Conservation (phyloP, 192 early-diverging fungal genomes). For the Phycomyces blakesleeanus region DNA sequence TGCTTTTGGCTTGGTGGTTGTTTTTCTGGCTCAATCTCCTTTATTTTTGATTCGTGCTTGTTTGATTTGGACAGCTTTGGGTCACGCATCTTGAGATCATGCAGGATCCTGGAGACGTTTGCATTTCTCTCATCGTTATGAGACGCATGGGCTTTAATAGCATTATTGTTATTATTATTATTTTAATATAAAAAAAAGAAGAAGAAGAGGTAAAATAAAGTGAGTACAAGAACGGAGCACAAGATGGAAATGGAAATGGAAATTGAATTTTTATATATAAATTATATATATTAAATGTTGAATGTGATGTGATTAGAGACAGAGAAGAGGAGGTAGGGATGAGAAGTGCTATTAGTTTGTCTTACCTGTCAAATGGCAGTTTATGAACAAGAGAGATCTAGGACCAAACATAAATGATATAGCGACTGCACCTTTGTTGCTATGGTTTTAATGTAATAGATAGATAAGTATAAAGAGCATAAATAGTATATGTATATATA, state of each 20-base stretch:
- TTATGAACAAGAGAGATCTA: conserved; percentile 45
- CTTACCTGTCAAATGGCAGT: conserved; percentile 46
- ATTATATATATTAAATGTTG: too few species aligned
- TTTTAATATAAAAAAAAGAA: not conserved
- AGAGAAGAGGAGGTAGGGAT: not conserved
- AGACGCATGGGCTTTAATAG: conserved; percentile 40
- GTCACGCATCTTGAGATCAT: conserved; percentile 43
- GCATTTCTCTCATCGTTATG: conserved; percentile 33
- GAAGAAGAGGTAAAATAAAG: not conserved
- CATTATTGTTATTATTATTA: too few species aligned
- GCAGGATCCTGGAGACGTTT: conserved; percentile 43
- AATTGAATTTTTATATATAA: too few species aligned
- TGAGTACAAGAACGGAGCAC: not conserved
- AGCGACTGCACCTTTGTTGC: conserved; percentile 52
- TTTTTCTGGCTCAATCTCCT: conserved; percentile 19
- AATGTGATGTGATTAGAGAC: not conserved
- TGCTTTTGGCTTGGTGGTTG: too few species aligned
- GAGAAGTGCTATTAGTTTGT: not conserved
- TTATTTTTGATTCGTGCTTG: conserved; percentile 38
- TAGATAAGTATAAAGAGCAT: too few species aligned
- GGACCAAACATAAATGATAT: conserved; percentile 46
- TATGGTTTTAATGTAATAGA: too few species aligned
- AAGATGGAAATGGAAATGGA: not conserved
- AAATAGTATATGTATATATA: too few species aligned
- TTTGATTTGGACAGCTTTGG: conserved; percentile 12